phyloP scores from a whole-genome alignment of 257 asterid genomes.

The Ophiorrhiza pumila region DNA sequence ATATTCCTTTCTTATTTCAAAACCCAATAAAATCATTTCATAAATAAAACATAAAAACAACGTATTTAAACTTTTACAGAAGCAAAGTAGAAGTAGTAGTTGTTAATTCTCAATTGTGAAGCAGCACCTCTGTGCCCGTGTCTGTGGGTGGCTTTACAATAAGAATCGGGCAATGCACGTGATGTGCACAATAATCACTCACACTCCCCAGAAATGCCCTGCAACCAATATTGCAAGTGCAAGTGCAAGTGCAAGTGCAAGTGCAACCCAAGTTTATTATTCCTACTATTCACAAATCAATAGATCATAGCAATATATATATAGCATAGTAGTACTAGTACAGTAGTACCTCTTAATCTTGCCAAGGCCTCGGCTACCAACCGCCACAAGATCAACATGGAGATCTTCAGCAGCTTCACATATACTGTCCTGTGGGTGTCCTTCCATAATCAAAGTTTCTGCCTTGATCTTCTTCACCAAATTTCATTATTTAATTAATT shows the following conservation, averaged over 20 bases:
- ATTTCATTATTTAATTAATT: background rate
- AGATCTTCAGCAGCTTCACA: constrained; percentile 60
- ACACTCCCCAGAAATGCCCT: constrained; percentile 30
- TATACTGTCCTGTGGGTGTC: constrained; percentile 70
- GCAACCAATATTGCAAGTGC: background rate
- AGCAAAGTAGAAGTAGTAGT: background rate
- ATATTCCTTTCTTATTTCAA: no score
- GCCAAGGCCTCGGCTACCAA: constrained; percentile 84
- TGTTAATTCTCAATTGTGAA: background rate
- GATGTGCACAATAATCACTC: constrained; percentile 28
- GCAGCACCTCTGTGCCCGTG: no score
- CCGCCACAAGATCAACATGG: constrained; percentile 57
- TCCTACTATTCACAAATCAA: no score
- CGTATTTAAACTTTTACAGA: no score
- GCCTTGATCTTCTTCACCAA: constrained; percentile 47
- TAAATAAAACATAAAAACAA: no score
- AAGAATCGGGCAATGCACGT: constrained; percentile 18
- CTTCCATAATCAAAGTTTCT: constrained; percentile 58
- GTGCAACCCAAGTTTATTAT: no score
- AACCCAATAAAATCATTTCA: no score
- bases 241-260: no score
- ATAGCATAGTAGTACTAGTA: no score
- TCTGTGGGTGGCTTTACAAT: constrained; percentile 25
- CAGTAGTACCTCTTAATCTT: constrained; percentile 72
- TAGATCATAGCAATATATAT: no score